phyloP scores from a whole-genome alignment of 352 stramenopile genomes.

The Pythium aquatile region DNA sequence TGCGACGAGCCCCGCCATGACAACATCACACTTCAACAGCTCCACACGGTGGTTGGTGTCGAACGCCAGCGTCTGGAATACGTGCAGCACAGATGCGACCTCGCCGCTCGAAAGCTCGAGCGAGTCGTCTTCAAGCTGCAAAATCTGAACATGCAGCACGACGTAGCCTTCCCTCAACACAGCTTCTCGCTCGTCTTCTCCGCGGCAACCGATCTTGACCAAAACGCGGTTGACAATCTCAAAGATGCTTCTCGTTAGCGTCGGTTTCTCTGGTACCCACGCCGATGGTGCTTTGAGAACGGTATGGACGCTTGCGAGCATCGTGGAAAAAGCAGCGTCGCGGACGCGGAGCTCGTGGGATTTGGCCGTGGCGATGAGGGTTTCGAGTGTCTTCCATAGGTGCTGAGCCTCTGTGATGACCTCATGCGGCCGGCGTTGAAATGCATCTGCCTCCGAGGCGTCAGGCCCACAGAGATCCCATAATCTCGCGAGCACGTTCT shows the following conservation, averaged over 20 bases:
- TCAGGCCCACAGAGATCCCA: conserved; percentile 16
- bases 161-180: conserved; percentile 42
- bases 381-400: conserved; percentile 55
- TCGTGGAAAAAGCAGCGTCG: conserved; percentile 39
- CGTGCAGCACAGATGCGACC: conserved; percentile 39
- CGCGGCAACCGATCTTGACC: conserved; percentile 42
- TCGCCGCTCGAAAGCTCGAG: conserved; percentile 10
- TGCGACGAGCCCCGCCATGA: conserved; percentile 32
- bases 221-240: conserved; percentile 40
- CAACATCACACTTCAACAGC: conserved; percentile 30
- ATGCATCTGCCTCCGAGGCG: background rate
- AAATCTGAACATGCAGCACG: conserved; percentile 33
- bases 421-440: conserved; percentile 8
- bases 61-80: conserved; percentile 46
- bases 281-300: conserved; percentile 33
- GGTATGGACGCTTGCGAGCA: conserved; percentile 36
- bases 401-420: conserved; percentile 41
- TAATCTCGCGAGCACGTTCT: conserved; percentile 24
- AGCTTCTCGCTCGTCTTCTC: conserved; percentile 45
- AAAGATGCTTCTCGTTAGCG: conserved; percentile 33
- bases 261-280: conserved; percentile 28
- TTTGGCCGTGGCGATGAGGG: conserved; percentile 38
- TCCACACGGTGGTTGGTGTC: conserved; percentile 38
- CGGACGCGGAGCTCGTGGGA: conserved; percentile 34
- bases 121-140: conserved; percentile 15